Conservation (phyloP, 306 rosid genomes). For the Hippophae tibetana region DNA sequence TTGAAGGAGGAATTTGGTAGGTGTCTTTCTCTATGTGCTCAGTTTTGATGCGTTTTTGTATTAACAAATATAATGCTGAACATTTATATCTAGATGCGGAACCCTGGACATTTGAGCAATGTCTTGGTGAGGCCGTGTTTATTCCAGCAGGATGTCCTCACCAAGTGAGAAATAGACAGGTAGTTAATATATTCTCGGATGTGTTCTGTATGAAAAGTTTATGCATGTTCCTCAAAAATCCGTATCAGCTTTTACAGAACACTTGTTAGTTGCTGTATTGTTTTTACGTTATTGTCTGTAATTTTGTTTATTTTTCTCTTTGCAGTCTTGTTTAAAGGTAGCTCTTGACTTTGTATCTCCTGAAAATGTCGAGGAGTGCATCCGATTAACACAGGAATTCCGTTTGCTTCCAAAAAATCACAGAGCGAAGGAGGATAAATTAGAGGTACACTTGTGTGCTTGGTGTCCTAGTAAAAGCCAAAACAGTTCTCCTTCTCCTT, state of each 20-base stretch:
- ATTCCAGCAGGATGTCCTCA: slow-evolving; percentile 79
- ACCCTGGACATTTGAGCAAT: slow-evolving; percentile 76
- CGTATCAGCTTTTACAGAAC: not conserved
- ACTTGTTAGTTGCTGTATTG: not conserved
- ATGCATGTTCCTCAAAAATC: not conserved
- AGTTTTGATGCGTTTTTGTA: slow-evolving; percentile 5
- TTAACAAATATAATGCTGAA: not conserved
- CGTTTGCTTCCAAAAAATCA: slow-evolving; percentile 51
- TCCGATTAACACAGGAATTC: not conserved
- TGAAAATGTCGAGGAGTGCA: not conserved
- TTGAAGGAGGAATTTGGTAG: slow-evolving; percentile 59
- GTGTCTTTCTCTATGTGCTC: slow-evolving; percentile 12
- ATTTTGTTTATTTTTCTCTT: slow-evolving; percentile 1
- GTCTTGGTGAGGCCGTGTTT: slow-evolving; percentile 70
- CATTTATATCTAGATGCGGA: slow-evolving; percentile 39
- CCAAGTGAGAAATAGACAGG: slow-evolving; percentile 75
- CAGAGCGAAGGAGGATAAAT: slow-evolving; percentile 59
- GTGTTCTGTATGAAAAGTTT: not conserved
- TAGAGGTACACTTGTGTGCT: slow-evolving; percentile 39
- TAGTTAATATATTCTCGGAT: slow-evolving; percentile 15
- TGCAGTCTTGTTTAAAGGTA: slow-evolving; percentile 32
- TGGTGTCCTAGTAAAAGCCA: not conserved
- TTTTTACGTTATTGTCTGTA: not conserved
- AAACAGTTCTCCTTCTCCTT: not conserved
- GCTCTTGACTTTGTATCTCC: slow-evolving; percentile 3